A percentile compares a stretch with the other conserved stretches of the same genome.
These are phyloP conservation scores for Astrothelium macrocarpum DNA, from an alignment of 495 filamentous ascomycete species.

Conservation along the genomic window DNA sequence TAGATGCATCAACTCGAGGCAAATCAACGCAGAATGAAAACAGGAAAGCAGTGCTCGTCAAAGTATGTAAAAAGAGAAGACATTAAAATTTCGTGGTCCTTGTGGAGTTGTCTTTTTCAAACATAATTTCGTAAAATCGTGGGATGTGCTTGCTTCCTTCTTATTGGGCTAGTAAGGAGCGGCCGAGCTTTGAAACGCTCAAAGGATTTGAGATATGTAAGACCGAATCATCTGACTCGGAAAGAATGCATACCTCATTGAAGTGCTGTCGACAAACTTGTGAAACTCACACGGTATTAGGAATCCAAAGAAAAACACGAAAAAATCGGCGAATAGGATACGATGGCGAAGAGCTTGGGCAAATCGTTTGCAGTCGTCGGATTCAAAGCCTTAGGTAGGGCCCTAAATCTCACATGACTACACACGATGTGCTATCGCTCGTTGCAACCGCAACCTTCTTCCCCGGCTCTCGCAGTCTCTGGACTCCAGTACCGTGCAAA, in stretches of 20 bases:
- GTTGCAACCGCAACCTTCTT: neutral
- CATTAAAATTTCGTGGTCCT: neutral
- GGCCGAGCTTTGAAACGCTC: neutral
- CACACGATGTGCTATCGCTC: neutral
- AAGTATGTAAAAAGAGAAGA: neutral
- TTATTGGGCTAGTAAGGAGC: neutral
- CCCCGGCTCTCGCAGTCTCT: neutral
- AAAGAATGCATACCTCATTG: conserved; percentile 1
- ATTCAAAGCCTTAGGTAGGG: neutral
- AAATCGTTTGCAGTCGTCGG: neutral
- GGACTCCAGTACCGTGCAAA: neutral
- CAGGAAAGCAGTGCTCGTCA: neutral
- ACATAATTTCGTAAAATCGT: neutral
- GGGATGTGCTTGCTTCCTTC: neutral
- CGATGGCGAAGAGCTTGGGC: neutral
- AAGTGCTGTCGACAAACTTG: neutral
- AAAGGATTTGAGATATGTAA: neutral
- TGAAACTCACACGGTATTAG: neutral
- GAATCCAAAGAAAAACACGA: neutral
- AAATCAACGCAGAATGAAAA: neutral
- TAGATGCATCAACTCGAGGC: neutral
- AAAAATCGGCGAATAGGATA: neutral
- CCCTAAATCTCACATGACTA: neutral
- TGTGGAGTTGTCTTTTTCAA: neutral
- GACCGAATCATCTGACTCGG: neutral